phyloP scores from a whole-genome alignment of 495 filamentous ascomycete species.

The Aspergillus asperescens region DNA sequence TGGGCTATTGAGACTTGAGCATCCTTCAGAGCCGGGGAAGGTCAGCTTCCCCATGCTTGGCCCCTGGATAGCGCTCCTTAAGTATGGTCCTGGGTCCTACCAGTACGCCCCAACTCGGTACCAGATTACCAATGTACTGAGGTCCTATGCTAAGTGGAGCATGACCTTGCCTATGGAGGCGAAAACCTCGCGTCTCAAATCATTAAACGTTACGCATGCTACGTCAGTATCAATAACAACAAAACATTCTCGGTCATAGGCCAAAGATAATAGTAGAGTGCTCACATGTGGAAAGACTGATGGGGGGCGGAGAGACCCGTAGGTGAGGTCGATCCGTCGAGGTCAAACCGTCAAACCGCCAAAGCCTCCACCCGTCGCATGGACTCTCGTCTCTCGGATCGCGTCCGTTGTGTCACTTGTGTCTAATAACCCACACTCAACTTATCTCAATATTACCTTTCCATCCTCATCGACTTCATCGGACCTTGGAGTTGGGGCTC shows the following conservation, averaged over 20 bases:
- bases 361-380: neutral
- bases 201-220: neutral
- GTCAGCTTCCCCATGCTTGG: too few species aligned
- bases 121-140: too few species aligned
- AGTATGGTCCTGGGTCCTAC: too few species aligned
- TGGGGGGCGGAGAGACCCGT: conserved; percentile 6
- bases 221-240: neutral
- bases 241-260: neutral
- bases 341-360: neutral
- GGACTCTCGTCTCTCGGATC: neutral
- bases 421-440: neutral
- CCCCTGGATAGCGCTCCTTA: too few species aligned
- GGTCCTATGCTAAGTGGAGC: too few species aligned
- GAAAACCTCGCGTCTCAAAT: too few species aligned
- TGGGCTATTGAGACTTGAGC: too few species aligned
- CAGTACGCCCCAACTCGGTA: too few species aligned
- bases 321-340: neutral
- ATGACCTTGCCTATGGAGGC: too few species aligned
- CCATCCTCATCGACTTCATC: neutral
- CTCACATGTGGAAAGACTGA: conserved; percentile 9
- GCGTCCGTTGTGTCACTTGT: neutral
- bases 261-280: neutral
- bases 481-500: too few species aligned
- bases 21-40: too few species aligned
- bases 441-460: neutral